Evolutionary conservation across 2,329 filamentous ascomycete genomes (phyloP), one percentile per base, ranked within the genome.

Genomic region (Hypomyces rosellus): DNA sequence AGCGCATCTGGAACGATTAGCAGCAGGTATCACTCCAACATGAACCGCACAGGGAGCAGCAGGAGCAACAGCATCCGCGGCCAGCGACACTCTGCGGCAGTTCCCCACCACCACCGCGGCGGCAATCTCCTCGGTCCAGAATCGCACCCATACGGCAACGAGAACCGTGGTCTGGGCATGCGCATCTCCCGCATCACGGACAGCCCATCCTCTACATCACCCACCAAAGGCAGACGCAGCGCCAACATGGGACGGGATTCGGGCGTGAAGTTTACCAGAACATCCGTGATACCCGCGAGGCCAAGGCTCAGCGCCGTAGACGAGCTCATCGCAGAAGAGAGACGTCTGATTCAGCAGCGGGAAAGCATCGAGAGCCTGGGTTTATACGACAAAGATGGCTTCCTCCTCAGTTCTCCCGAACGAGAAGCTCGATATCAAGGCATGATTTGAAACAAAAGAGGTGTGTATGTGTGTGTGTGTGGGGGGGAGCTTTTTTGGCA

Each of bases 361-460:
- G 55, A 53, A 16, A 72, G 70, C 14, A 58, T 63, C 1, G 71
- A 73, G 16, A 75, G 69, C 34, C 51, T 71, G 30, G 70, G 69
- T 1, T 47, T 74, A 45, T 76, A 76, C 53, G 73, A 76, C 52
- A 60, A 65, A 45, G 70, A 76, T 25, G 74, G 73, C 2, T 76
- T 76, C 46, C 56, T 75, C 51, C 64, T 71, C 52, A 61, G 63
- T 30, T 72, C 72, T 22, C 73, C 72, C 3, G 68, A 68, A n/a
- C 59, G 65, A 52, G 61, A 66, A 14, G 46, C 50, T 7, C 45
- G 49, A 34, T 47, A 45, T 34, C 51, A 44, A n/a, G 34, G 53
- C 3, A 7, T 52, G 25, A 49, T 39, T 8, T n/a, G 18, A n/a
- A 16, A 34, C 25, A 34, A 15, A 36, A 34, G 15, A 39, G 16